Evolutionary conservation across 1,139 yeast species (phyloP).

Genomic region (Lodderomyces beijingensis): DNA sequence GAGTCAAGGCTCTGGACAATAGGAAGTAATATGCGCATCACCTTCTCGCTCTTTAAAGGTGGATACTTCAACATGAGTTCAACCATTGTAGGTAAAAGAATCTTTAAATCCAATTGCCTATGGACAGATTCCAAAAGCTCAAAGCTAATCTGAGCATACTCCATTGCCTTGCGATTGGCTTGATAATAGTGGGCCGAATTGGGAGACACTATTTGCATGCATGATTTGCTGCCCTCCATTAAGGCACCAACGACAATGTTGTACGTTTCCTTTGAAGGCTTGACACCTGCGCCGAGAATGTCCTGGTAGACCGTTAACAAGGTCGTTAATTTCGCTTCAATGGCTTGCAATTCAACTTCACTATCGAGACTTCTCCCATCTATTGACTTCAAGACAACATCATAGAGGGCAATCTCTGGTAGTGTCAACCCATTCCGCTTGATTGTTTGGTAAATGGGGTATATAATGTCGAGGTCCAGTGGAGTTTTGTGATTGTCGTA

Average conservation of each 20-base stretch:
- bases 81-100: slow-evolving; percentile 26
- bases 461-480: slow-evolving; percentile 29
- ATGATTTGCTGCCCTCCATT: slow-evolving; percentile 43
- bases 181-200: slow-evolving; percentile 20
- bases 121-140: slow-evolving; percentile 52
- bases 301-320: slow-evolving; percentile 67
- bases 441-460: slow-evolving; percentile 42
- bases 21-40: slow-evolving; percentile 13
- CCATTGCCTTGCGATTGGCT: slow-evolving; percentile 46
- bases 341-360: slow-evolving; percentile 20
- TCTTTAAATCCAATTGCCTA: slow-evolving; percentile 23
- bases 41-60: slow-evolving; percentile 19
- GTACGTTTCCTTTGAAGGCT: slow-evolving; percentile 54
- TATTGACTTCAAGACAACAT: slow-evolving; percentile 35
- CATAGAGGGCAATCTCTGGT: slow-evolving; percentile 32
- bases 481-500: slow-evolving; percentile 15
- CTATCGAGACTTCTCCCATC: slow-evolving; percentile 25
- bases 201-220: slow-evolving; percentile 12
- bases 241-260: slow-evolving; percentile 48
- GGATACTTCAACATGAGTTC: slow-evolving; percentile 26
- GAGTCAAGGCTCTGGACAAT: not conserved
- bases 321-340: slow-evolving; percentile 47
- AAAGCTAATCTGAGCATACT: slow-evolving; percentile 59
- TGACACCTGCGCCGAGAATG: slow-evolving; percentile 40
- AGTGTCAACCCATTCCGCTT: slow-evolving; percentile 32